phyloP scores from a whole-genome alignment of 2,329 filamentous ascomycete species.

The Hymenoscyphus repandus region DNA sequence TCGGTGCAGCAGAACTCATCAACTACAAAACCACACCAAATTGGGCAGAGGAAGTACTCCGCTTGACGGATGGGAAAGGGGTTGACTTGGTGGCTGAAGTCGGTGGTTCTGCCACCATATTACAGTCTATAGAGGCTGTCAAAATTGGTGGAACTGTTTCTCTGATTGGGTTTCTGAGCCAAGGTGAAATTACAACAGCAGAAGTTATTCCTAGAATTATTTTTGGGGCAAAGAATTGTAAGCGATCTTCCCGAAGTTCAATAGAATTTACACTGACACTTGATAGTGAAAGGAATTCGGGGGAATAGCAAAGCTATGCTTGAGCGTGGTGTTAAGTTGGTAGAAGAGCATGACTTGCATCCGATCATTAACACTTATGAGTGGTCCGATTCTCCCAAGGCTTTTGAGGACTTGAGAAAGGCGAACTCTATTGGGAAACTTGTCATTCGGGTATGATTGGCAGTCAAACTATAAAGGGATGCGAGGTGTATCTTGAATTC shows the following conservation, averaged over 20 bases:
- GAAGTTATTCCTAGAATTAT: not conserved
- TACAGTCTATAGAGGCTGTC: slow-evolving; percentile 48
- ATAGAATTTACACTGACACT: not conserved
- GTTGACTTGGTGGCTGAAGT: slow-evolving; percentile 38
- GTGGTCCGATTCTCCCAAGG: not conserved
- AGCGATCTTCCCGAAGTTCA: not conserved
- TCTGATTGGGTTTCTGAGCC: not conserved
- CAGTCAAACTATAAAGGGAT: too few relatives aligned
- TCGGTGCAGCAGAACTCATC: slow-evolving; percentile 54
- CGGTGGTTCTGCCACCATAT: slow-evolving; percentile 51
- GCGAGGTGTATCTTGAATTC: too few relatives aligned
- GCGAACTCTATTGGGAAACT: not conserved
- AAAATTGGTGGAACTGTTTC: slow-evolving; percentile 33
- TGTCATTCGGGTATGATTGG: not conserved
- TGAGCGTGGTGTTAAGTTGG: not conserved
- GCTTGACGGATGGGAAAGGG: slow-evolving; percentile 31
- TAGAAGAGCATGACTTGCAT: not conserved
- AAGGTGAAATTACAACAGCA: not conserved
- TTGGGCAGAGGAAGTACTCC: slow-evolving; percentile 36
- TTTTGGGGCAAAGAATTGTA: not conserved
- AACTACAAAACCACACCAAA: slow-evolving; percentile 53
- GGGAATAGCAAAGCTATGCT: not conserved
- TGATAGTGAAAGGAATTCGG: not conserved
- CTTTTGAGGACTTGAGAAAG: not conserved
- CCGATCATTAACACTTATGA: not conserved